phyloP scores from a whole-genome alignment of 169 alveolate genomes.

The Miamiensis avidus region DNA sequence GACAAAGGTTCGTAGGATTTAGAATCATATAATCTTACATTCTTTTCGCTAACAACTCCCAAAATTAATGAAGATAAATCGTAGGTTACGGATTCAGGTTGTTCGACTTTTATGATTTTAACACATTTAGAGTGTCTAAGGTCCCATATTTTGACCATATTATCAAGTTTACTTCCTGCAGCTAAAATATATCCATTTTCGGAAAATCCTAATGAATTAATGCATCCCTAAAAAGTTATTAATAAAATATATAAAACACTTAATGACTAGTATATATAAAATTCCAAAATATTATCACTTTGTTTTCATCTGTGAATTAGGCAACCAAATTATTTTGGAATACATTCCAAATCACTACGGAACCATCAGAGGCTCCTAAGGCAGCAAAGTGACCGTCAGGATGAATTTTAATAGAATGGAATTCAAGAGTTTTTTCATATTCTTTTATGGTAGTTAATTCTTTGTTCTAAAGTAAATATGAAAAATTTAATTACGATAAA shows the following conservation, averaged over 20 bases:
- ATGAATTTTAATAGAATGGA: conserved; percentile 28
- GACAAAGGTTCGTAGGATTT: conserved; percentile 1
- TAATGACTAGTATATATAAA: too few relatives aligned
- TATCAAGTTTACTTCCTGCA: conserved; percentile 6
- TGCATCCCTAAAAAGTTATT: neutral
- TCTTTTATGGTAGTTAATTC: conserved; percentile 20
- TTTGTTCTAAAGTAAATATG: too few relatives aligned
- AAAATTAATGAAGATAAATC: conserved; percentile 16
- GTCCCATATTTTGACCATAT: conserved; percentile 2
- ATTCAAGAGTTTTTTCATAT: conserved; percentile 14
- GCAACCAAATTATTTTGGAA: conserved; percentile 1
- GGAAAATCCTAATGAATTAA: conserved; percentile 5
- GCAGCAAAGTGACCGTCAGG: conserved; percentile 46
- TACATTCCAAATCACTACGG: conserved; percentile 30
- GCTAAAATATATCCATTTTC: conserved; percentile 28
- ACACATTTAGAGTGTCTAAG: conserved; percentile 18
- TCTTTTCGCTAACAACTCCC: neutral
- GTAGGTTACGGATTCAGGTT: neutral
- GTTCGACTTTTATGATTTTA: conserved; percentile 2
- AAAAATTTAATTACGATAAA: too few relatives aligned
- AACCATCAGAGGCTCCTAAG: conserved; percentile 32
- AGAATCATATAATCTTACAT: neutral
- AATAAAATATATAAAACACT: too few relatives aligned
- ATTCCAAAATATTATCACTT: too few relatives aligned
- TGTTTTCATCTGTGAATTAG: neutral